Conservation (phyloP, 1,139 yeast species). For the Geotrichum histeridarum region DNA sequence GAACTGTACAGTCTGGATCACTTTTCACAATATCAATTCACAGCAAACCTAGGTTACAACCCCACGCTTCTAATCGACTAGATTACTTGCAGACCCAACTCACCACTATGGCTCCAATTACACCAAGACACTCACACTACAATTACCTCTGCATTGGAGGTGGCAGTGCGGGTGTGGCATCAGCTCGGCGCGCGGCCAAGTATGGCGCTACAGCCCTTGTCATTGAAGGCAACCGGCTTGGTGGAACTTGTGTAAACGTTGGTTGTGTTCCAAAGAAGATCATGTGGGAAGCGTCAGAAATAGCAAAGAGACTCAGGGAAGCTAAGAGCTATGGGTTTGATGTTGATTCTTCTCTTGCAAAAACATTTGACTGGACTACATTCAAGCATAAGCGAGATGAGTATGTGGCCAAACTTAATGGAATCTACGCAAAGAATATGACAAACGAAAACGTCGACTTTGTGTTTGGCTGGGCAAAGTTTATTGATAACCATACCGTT, state of each 20-base stretch:
- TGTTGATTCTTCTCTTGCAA: constrained; percentile 43
- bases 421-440: constrained; percentile 84
- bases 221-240: constrained; percentile 71
- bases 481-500: constrained; percentile 48
- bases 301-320: constrained; percentile 68
- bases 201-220: constrained; percentile 84
- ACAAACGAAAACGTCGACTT: constrained; percentile 83
- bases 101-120: constrained; percentile 5
- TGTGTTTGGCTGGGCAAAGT: constrained; percentile 78
- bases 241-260: constrained; percentile 97
- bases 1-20: too few relatives aligned
- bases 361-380: constrained; percentile 69
- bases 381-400: constrained; percentile 88
- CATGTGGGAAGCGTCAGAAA: constrained; percentile 95
- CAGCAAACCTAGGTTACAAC: not conserved
- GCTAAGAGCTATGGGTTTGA: constrained; percentile 81
- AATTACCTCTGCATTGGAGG: constrained; percentile 95
- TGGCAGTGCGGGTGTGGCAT: constrained; percentile 97
- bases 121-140: constrained; percentile 45
- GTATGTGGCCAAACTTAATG: constrained; percentile 77
- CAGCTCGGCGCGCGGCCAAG: constrained; percentile 91
- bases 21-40: too few relatives aligned
- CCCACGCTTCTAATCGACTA: not conserved
- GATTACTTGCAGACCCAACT: not conserved
- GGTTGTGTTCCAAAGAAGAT: constrained; percentile 98